Evolutionary conservation across 164 flowering plant species (phyloP).

Genomic region (Umbellularia californica): DNA sequence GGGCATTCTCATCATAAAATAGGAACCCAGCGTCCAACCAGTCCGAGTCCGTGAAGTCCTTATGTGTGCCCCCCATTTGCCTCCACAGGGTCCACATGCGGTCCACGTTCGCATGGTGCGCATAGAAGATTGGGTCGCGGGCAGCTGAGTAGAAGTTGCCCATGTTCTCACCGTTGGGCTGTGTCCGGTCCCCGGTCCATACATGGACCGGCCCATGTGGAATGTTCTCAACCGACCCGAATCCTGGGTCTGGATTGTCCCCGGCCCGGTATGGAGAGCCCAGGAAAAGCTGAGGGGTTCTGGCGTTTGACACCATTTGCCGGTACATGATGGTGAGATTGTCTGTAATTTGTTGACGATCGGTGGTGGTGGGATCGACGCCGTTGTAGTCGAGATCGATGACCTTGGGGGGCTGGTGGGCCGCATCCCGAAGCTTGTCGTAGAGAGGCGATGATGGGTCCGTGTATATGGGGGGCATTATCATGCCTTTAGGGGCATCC

Average conservation of each 20-base stretch:
- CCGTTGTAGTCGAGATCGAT: constrained; percentile 17
- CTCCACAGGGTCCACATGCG: constrained; percentile 29
- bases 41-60: constrained; percentile 29
- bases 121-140: constrained; percentile 20
- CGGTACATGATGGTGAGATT: constrained; percentile 53
- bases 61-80: constrained; percentile 18
- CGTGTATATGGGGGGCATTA: constrained; percentile 37
- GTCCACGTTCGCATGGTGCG: constrained; percentile 31
- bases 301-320: constrained; percentile 40
- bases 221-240: constrained; percentile 25
- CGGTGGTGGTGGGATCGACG: constrained; percentile 30
- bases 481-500: constrained; percentile 62
- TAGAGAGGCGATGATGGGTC: constrained; percentile 34
- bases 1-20: constrained; percentile 38
- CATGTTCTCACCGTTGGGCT: constrained; percentile 19
- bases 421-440: constrained; percentile 22
- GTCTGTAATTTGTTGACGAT: constrained; percentile 10
- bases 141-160: constrained; percentile 23
- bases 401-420: constrained; percentile 19
- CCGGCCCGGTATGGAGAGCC: constrained; percentile 41
- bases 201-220: constrained; percentile 42
- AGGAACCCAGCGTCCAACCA: constrained; percentile 26
- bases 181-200: constrained; percentile 35
- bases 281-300: constrained; percentile 38
- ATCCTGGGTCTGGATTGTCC: constrained; percentile 30